phyloP scores from a whole-genome alignment of 2,329 filamentous ascomycete genomes.

The Dactylellina parvicollis region DNA sequence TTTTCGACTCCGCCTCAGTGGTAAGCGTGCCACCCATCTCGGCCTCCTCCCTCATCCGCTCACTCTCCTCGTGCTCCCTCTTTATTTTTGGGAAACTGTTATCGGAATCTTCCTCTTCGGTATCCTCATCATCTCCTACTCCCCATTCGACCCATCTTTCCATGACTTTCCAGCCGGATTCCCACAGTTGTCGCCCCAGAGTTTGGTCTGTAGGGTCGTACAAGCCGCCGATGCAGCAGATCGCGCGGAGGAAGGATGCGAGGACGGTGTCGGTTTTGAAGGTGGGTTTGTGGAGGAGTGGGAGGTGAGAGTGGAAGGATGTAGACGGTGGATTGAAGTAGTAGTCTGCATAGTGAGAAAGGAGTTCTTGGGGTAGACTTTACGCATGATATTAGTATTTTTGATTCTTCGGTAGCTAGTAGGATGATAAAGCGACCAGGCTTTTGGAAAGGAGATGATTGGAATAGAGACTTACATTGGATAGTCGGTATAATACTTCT shows the following conservation, averaged over 20 bases:
- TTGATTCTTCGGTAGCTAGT: background rate
- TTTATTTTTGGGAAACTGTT: slow-evolving; percentile 45
- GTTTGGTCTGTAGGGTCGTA: slow-evolving; percentile 58
- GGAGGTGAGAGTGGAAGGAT: slow-evolving; percentile 57
- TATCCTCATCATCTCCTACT: slow-evolving; percentile 53
- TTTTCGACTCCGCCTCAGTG: slow-evolving; percentile 41
- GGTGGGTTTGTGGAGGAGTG: slow-evolving; percentile 57
- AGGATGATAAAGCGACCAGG: too few species aligned
- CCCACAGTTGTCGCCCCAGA: slow-evolving; percentile 57
- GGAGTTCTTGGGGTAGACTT: slow-evolving; percentile 56
- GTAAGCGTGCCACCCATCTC: slow-evolving; percentile 49
- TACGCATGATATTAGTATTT: background rate
- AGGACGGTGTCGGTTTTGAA: slow-evolving; percentile 56
- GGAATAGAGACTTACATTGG: slow-evolving; percentile 31
- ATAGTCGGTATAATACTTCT: slow-evolving; percentile 54
- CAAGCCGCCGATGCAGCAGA: slow-evolving; percentile 56
- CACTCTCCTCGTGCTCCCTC: slow-evolving; percentile 44
- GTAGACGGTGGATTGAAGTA: slow-evolving; percentile 56
- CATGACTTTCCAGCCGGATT: slow-evolving; percentile 58
- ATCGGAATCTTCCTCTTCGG: slow-evolving; percentile 54
- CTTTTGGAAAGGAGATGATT: too few species aligned
- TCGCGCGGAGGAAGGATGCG: slow-evolving; percentile 57
- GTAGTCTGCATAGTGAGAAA: slow-evolving; percentile 58
- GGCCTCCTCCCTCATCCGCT: slow-evolving; percentile 30
- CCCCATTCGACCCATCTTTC: slow-evolving; percentile 58